A percentile compares a stretch with the other conserved stretches of the same genome.
These are phyloP conservation scores for Alternaria incomplexa DNA, from an alignment of 2,329 filamentous ascomycete species.

Conservation along the genomic window DNA sequence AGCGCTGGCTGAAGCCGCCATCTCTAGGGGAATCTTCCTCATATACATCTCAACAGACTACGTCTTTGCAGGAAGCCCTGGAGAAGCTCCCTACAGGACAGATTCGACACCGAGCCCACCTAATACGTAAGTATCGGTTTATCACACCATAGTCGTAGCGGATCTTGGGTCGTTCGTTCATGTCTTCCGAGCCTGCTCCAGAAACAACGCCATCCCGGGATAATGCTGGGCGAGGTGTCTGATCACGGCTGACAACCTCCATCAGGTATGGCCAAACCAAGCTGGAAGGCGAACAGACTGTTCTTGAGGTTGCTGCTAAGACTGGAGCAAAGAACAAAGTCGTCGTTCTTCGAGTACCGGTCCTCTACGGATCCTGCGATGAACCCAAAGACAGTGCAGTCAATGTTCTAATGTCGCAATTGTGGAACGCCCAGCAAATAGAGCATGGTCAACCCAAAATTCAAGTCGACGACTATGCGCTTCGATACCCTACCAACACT, in stretches of 20 bases:
- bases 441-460: constrained; percentile 55
- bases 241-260: not conserved
- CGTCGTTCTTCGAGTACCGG: constrained; percentile 78
- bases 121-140: constrained; percentile 61
- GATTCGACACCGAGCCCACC: constrained; percentile 70
- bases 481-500: constrained; percentile 87
- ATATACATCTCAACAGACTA: constrained; percentile 86
- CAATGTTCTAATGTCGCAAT: constrained; percentile 77
- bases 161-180: not conserved
- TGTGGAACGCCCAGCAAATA: constrained; percentile 75
- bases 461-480: constrained; percentile 85
- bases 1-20: constrained; percentile 70
- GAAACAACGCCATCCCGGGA: no score
- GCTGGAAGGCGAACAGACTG: constrained; percentile 72
- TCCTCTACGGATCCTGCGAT: constrained; percentile 78
- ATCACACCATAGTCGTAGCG: not conserved
- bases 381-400: constrained; percentile 78
- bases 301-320: constrained; percentile 64
- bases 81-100: constrained; percentile 83
- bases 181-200: not conserved
- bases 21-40: constrained; percentile 65
- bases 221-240: not conserved
- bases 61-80: constrained; percentile 73
- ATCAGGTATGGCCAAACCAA: constrained; percentile 72
- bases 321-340: constrained; percentile 27